Percentiles rank a stretch among this genome's conserved stretches.
Evolutionary conservation across 352 stramenopile genomes (phyloP).

Genomic region (Pythium vanterpoolii): DNA sequence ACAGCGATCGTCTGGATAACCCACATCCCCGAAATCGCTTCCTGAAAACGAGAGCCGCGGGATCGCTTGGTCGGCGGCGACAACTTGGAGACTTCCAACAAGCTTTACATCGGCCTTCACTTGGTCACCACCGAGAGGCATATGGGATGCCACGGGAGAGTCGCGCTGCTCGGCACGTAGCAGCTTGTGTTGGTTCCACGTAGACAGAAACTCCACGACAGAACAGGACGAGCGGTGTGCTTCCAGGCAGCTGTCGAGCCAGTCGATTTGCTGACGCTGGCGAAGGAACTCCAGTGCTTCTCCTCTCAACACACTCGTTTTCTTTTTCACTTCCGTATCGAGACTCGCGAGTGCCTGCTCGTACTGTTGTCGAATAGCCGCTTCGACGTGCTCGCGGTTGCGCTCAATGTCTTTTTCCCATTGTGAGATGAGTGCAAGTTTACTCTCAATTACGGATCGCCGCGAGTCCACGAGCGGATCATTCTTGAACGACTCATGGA

Average conservation of each 20-base stretch:
- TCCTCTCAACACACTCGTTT: conserved; percentile 47
- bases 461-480: conserved; percentile 69
- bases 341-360: conserved; percentile 42
- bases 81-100: conserved; percentile 50
- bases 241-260: conserved; percentile 58
- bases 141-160: conserved; percentile 38
- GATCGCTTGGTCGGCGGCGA: conserved; percentile 17
- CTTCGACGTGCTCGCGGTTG: conserved; percentile 50
- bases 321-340: conserved; percentile 37
- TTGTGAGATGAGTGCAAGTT: conserved; percentile 37
- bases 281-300: conserved; percentile 61
- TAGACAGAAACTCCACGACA: conserved; percentile 56
- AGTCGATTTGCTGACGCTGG: conserved; percentile 70
- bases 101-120: conserved; percentile 64
- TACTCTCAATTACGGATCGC: conserved; percentile 58
- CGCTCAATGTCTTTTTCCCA: conserved; percentile 29
- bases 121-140: conserved; percentile 31
- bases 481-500: conserved; percentile 57
- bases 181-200: conserved; percentile 68
- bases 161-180: conserved; percentile 65
- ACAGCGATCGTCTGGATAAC: background rate
- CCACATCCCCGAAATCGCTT: background rate
- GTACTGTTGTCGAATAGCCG: conserved; percentile 49
- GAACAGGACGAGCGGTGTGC: conserved; percentile 39
- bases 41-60: conserved; percentile 12